Evolutionary conservation across 176 grass and related monocot genomes (phyloP).

Genomic region (Hordeum marinum): DNA sequence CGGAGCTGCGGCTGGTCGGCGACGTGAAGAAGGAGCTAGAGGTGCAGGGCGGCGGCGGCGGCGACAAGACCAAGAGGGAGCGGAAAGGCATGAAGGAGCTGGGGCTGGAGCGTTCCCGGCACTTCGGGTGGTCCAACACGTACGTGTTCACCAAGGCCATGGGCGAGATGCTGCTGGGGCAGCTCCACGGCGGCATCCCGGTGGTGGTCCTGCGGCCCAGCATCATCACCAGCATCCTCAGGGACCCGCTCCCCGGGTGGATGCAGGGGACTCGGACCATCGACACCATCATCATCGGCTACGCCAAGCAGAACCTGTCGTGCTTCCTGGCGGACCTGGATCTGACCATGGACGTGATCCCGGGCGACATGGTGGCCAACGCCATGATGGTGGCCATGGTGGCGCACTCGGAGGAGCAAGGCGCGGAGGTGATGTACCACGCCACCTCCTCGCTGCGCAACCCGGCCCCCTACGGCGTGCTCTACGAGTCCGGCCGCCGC

Average conservation of each 20-base stretch:
- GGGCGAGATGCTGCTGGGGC: slow-evolving; percentile 52
- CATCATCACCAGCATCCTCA: slow-evolving; percentile 65
- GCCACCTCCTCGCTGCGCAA: slow-evolving; percentile 58
- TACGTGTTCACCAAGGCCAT: slow-evolving; percentile 90
- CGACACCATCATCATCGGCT: slow-evolving; percentile 72
- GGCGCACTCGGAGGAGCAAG: slow-evolving; percentile 32
- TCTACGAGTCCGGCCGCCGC: slow-evolving; percentile 36
- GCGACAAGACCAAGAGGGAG: slow-evolving; percentile 1
- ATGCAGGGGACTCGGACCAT: slow-evolving; percentile 72
- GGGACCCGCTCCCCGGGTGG: slow-evolving; percentile 79
- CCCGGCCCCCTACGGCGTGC: slow-evolving; percentile 43
- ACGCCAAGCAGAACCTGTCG: slow-evolving; percentile 61
- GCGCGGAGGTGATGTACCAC: slow-evolving; percentile 36
- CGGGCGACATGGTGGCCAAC: slow-evolving; percentile 88
- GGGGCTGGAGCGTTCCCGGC: slow-evolving; percentile 48
- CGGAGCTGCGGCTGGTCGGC: slow-evolving; percentile 51
- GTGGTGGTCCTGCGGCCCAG: slow-evolving; percentile 60
- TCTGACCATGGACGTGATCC: slow-evolving; percentile 62
- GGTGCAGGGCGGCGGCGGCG: background rate
- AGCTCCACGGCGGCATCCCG: slow-evolving; percentile 31
- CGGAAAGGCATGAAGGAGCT: slow-evolving; percentile 72
- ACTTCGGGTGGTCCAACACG: slow-evolving; percentile 85
- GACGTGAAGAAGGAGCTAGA: slow-evolving; percentile 42
- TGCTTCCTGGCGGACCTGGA: slow-evolving; percentile 66
- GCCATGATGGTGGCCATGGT: slow-evolving; percentile 63